Evolutionary conservation across 2,329 filamentous ascomycete species (phyloP).

Genomic region (Aspergillus thermomutatus): DNA sequence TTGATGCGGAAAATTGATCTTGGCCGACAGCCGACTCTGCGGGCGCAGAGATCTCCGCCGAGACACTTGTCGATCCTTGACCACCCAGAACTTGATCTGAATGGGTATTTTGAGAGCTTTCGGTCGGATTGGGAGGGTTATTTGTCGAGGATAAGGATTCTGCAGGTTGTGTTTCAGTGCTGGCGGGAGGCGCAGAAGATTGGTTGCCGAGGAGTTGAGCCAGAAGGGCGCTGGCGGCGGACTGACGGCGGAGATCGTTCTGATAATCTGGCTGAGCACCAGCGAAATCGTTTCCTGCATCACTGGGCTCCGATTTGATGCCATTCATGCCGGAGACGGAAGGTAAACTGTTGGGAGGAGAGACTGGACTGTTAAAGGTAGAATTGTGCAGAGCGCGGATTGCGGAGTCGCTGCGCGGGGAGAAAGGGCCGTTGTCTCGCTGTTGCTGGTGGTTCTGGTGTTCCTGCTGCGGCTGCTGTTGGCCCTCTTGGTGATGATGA

Average conservation of each 20-base stretch:
- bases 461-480: constrained; percentile 20
- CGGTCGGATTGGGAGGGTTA: background rate
- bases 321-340: constrained; percentile 24
- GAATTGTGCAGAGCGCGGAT: constrained; percentile 38
- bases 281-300: constrained; percentile 17
- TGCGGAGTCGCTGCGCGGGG: constrained; percentile 38
- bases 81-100: background rate
- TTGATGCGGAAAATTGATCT: constrained; percentile 3
- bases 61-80: background rate
- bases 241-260: constrained; percentile 36
- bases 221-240: constrained; percentile 39
- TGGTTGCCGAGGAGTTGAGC: constrained; percentile 41
- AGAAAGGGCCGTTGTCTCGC: constrained; percentile 17
- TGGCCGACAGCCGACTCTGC: constrained; percentile 2
- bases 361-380: constrained; percentile 21
- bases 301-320: constrained; percentile 31
- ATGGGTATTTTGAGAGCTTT: background rate
- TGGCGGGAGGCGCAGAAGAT: constrained; percentile 19
- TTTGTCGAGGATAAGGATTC: background rate
- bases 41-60: background rate
- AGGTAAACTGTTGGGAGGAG: constrained; percentile 27
- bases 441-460: constrained; percentile 10
- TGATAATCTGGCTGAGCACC: constrained; percentile 21
- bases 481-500: constrained; percentile 21
- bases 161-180: constrained; percentile 13